Evolutionary conservation across 2,329 filamentous ascomycete genomes (phyloP), one percentile per base, ranked within the genome.

Genomic region (Cordyceps militaris): DNA sequence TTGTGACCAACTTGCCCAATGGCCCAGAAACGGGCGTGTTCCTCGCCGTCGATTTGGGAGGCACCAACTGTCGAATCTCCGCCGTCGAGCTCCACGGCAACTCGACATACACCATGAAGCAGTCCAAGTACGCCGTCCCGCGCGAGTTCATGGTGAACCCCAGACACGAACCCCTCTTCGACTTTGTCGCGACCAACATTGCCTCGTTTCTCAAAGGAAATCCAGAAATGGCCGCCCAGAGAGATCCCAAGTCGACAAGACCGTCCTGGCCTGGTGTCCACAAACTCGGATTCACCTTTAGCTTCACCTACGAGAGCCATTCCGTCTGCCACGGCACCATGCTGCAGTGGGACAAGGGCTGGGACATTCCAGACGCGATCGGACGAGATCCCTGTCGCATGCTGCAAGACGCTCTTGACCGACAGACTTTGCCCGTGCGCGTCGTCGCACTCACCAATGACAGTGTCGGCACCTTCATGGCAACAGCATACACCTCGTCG

Each of bases 301-400:
- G 88, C n/a, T 92, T 92, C 72, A 91, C 88, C n/a, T 91, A 91
- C 71, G 62, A 66, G 11, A 66, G 88, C 80, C 66, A 91, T 88
- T 74, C 88, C 83, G 21, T 87, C 87, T 50, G 79, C 85, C 66
- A 83, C 67, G 88, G 88, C 44, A 84, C 81, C 28, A 74, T 91
- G 36, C 83, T 91, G 69, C 83, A 87, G 61, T 92, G 88, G 88
- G 91, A 88, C 42, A 92, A 92, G 71, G 88, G 88, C 24, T 91
- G 89, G 67, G 84, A 89, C 69, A 90, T 92, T 62, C 76, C 81
- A n/a, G 87, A 90, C 66, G 85, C 87, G 0, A 74, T 92, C 42
- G 88, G 88, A 48, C 81, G 88, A 66, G 88, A 91, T 70, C 87
- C 91, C 13, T 91, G 88, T 68, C 79, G 77, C 42, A 74, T 92